These are phyloP conservation scores for Debaryomyces subglobosus DNA, from an alignment of 1,139 yeast genomes.

Conservation along the genomic window DNA sequence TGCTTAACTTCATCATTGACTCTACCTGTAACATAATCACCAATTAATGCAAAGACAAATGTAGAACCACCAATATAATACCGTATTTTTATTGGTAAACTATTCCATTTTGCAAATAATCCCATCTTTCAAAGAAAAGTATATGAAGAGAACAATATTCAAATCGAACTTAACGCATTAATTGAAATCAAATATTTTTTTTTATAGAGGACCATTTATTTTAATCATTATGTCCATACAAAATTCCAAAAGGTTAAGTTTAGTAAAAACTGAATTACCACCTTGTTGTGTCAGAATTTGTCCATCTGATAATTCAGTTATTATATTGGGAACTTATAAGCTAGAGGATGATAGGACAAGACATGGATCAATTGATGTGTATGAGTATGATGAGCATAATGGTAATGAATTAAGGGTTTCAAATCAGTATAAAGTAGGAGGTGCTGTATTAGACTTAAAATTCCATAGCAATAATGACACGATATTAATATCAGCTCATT, in stretches of 20 bases:
- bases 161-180: not conserved
- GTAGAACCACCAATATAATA: constrained; percentile 59
- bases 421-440: constrained; percentile 35
- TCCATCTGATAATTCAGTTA: constrained; percentile 48
- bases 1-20: constrained; percentile 46
- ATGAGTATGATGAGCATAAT: constrained; percentile 27
- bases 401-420: constrained; percentile 24
- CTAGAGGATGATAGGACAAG: constrained; percentile 62
- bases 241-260: constrained; percentile 22
- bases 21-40: constrained; percentile 51
- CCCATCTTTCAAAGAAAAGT: constrained; percentile 25
- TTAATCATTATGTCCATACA: constrained; percentile 12
- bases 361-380: constrained; percentile 75
- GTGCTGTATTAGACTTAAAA: constrained; percentile 80
- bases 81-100: constrained; percentile 53
- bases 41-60: constrained; percentile 51
- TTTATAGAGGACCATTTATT: not conserved
- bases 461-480: constrained; percentile 56
- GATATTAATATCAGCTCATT: constrained; percentile 67
- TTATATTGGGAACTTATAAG: constrained; percentile 79
- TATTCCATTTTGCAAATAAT: constrained; percentile 49
- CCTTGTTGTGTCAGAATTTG: constrained; percentile 78
- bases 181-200: not conserved
- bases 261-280: constrained; percentile 57
- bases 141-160: not conserved